Base-by-base conservation (phyloP, 129 eudicot species). In the Escallonia rubra region DNA sequence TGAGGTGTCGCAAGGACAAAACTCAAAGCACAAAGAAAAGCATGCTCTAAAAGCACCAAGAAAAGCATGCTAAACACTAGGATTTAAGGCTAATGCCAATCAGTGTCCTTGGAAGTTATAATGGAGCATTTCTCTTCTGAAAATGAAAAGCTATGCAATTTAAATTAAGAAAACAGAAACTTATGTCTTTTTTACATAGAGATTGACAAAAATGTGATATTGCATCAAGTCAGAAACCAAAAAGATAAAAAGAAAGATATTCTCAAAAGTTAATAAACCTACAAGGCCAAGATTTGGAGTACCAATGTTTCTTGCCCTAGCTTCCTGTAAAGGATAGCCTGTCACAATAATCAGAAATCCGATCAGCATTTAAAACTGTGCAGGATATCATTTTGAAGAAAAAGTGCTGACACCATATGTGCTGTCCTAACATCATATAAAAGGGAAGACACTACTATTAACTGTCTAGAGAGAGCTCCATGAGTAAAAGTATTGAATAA, bases 271-370 rank as follows among this genome's bases (percentile, higher is more conserved):
- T 5, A 56, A 43, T 3, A 13, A 75, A 72, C 99, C 82, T 81
- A 94, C 99, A 94, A 80, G 8, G 97, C 99, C 73, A 94, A 75
- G 55, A 94, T 94, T 66, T 89, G 92, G 50, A 94, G 97, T 65
- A 89, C 99, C 75, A 85, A 77, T 9, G 93, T 80, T 83, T 94
- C 96, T 72, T 85, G 96, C 39, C 99, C 97, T 73, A 89, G 87
- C 71, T 90, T 94, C 68, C 95, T 72, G 74, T 89, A 94, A 53
- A 89, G 89, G 61, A 94, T 87, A 77, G 98, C 98, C 96, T 93
- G 96, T 65, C 68, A 77, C 16, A 70, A n/a, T 58, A 66, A 74
- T 9, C 39, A 41, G 14, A 61, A 74, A 76, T 57, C 51, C 59
- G 14, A 66, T 56, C 43, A 63, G 43, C 56, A 72, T 9, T 42